phyloP scores from a whole-genome alignment of 2,329 filamentous ascomycete genomes.

The Cladosporium sphaerospermum region DNA sequence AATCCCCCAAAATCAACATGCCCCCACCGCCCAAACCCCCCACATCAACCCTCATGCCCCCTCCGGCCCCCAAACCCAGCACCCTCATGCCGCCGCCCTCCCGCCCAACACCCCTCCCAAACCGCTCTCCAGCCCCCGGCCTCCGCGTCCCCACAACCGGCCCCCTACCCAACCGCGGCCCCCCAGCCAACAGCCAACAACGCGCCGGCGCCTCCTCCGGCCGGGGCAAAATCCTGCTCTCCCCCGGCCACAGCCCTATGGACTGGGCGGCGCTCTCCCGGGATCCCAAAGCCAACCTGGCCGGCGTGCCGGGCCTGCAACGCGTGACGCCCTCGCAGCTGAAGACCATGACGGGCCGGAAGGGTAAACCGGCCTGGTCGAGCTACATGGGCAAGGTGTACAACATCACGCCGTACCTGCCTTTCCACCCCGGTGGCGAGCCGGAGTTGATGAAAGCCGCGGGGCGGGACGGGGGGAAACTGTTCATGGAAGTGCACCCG shows the following conservation, averaged over 20 bases:
- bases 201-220: slow-evolving; percentile 36
- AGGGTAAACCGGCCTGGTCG: slow-evolving; percentile 80
- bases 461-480: slow-evolving; percentile 62
- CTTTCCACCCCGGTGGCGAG: slow-evolving; percentile 84
- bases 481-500: slow-evolving; percentile 60
- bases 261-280: slow-evolving; percentile 84
- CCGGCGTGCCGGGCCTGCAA: slow-evolving; percentile 49
- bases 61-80: slow-evolving; percentile 16
- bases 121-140: slow-evolving; percentile 29
- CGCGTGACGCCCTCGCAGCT: slow-evolving; percentile 79
- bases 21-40: slow-evolving; percentile 28
- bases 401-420: slow-evolving; percentile 82
- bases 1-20: slow-evolving; percentile 22
- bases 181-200: slow-evolving; percentile 33
- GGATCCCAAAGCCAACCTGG: slow-evolving; percentile 36
- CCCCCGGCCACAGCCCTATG: slow-evolving; percentile 87
- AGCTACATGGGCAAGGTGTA: slow-evolving; percentile 86
- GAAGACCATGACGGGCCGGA: slow-evolving; percentile 70
- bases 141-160: slow-evolving; percentile 41
- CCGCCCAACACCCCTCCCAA: slow-evolving; percentile 16
- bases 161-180: slow-evolving; percentile 43
- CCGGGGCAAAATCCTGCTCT: slow-evolving; percentile 65
- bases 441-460: slow-evolving; percentile 71
- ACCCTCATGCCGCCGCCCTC: slow-evolving; percentile 22
- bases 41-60: slow-evolving; percentile 8